A percentile compares a stretch with the other conserved stretches of the same genome.
Conservation (phyloP, 2,329 filamentous ascomycete species). For the Fusarium torreyae region DNA sequence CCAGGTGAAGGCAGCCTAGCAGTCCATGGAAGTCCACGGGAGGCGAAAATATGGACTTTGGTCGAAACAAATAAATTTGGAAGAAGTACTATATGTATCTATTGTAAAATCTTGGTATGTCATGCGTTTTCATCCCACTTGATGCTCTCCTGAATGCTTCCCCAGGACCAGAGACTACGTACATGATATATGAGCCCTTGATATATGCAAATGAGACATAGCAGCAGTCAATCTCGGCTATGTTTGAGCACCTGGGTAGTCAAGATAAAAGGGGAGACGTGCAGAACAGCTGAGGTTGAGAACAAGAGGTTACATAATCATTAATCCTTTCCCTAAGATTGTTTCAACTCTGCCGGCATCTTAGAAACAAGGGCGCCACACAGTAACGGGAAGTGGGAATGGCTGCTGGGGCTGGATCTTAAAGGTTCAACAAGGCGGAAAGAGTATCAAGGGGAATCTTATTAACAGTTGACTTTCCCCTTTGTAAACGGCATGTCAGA, state of each 20-base stretch:
- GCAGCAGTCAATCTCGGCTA: slow-evolving; percentile 6
- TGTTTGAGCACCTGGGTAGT: not conserved
- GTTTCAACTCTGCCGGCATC: slow-evolving; percentile 2
- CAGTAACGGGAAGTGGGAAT: slow-evolving; percentile 1
- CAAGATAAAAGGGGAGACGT: not conserved
- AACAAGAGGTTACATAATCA: not conserved
- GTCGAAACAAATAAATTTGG: no score
- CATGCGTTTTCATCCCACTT: not conserved
- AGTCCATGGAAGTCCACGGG: no score
- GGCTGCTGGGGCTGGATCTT: not conserved
- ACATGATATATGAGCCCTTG: not conserved
- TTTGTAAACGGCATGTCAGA: no score
- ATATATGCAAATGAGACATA: not conserved
- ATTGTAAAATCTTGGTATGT: not conserved
- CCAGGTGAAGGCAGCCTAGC: no score
- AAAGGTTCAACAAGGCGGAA: no score
- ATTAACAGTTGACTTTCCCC: no score
- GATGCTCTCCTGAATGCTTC: not conserved
- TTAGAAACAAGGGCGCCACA: not conserved
- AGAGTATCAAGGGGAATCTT: no score
- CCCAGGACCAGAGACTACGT: not conserved
- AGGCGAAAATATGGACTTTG: no score
- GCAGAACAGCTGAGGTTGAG: slow-evolving; percentile 5
- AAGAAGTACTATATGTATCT: no score
- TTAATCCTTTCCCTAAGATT: not conserved